Conservation (phyloP, 345 rosid genomes). For the Odontarrhena argentea region DNA sequence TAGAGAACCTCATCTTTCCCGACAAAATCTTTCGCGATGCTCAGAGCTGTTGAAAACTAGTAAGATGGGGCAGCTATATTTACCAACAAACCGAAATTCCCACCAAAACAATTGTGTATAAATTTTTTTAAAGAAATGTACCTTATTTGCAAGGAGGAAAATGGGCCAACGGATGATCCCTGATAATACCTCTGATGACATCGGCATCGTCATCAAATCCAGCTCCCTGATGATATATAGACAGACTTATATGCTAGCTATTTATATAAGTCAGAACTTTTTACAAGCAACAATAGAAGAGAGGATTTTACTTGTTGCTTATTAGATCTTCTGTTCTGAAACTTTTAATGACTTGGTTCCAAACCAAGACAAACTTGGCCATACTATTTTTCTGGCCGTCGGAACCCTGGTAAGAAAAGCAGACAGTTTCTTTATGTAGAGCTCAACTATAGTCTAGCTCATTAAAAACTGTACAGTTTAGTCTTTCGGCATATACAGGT, state of each 20-base stretch:
- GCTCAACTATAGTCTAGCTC: constrained; percentile 8
- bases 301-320: constrained; percentile 65
- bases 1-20: constrained; percentile 69
- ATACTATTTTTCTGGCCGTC: constrained; percentile 51
- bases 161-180: constrained; percentile 88
- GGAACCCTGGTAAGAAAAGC: constrained; percentile 46
- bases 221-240: constrained; percentile 62
- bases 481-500: constrained; percentile 1
- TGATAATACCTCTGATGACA: constrained; percentile 62
- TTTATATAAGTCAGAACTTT: constrained; percentile 11
- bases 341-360: constrained; percentile 82
- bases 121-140: constrained; percentile 28
- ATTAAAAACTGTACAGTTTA: not conserved
- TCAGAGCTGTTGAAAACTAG: constrained; percentile 81
- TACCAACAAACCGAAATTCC: constrained; percentile 36
- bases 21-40: constrained; percentile 75
- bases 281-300: constrained; percentile 6
- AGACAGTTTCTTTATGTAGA: not conserved
- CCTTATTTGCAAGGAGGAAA: constrained; percentile 93
- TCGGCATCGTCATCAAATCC: constrained; percentile 83
- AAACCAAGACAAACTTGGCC: constrained; percentile 83
- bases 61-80: constrained; percentile 42
- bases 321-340: constrained; percentile 91
- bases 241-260: constrained; percentile 10
- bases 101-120: constrained; percentile 11